Evolutionary conservation across 2,329 filamentous ascomycete species (phyloP).

Genomic region (Cladosporium sp.): DNA sequence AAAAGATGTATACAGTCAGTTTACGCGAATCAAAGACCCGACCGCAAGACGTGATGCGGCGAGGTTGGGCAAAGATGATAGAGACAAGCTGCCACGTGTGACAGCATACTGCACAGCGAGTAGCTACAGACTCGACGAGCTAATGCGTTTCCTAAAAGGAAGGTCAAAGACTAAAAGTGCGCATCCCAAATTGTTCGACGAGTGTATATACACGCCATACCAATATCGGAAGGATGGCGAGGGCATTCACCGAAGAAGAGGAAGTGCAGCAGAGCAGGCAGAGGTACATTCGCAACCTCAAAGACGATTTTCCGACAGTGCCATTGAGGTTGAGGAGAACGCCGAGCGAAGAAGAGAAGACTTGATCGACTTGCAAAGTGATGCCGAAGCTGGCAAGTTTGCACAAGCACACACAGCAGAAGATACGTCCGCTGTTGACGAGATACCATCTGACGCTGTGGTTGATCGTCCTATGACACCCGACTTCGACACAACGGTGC

Average conservation of each 20-base stretch:
- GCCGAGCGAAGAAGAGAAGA: conserved; percentile 32
- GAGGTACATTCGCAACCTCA: conserved; percentile 41
- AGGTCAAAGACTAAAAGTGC: conserved; percentile 71
- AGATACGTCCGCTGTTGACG: conserved; percentile 4
- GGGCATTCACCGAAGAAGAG: conserved; percentile 20
- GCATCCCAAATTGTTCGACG: conserved; percentile 88
- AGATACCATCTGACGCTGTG: not conserved
- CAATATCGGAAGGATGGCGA: conserved; percentile 57
- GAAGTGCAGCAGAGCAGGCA: conserved; percentile 19
- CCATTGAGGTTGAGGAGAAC: conserved; percentile 60
- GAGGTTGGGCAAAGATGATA: conserved; percentile 85
- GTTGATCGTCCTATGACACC: conserved; percentile 40
- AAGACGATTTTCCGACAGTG: conserved; percentile 69
- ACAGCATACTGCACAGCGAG: conserved; percentile 96
- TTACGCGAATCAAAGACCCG: conserved; percentile 95
- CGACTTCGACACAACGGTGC: conserved; percentile 82
- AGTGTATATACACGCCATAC: conserved; percentile 96
- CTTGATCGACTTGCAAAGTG: conserved; percentile 29
- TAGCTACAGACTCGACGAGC: conserved; percentile 80
- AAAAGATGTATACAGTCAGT: conserved; percentile 94
- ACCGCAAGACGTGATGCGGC: conserved; percentile 89
- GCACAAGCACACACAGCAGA: conserved; percentile 1
- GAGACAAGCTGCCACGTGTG: conserved; percentile 79
- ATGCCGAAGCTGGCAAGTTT: conserved; percentile 1
- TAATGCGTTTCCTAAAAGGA: conserved; percentile 89